Conservation (phyloP, 2,329 filamentous ascomycete species). For the Scedosporium apiospermum region DNA sequence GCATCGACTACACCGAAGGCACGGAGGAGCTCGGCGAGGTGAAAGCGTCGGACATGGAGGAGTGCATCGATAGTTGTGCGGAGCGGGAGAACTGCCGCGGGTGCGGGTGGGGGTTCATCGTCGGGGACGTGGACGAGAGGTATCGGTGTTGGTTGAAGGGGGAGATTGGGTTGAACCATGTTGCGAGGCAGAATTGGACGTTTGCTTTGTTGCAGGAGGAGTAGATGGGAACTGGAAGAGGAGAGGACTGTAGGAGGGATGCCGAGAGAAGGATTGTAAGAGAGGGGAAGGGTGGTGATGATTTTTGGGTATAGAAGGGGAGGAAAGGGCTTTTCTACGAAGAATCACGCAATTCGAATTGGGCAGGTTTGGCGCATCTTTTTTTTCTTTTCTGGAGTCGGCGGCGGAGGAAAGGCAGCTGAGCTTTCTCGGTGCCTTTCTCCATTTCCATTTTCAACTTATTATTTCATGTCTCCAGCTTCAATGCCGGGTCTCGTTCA, state of each 20-base stretch:
- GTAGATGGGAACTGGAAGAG: neutral
- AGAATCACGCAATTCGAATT: neutral
- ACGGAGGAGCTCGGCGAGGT: constrained; percentile 26
- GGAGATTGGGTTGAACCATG: constrained; percentile 21
- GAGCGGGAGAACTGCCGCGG: constrained; percentile 29
- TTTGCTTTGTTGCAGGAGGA: constrained; percentile 27
- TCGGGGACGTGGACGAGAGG: constrained; percentile 23
- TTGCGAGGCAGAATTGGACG: constrained; percentile 27
- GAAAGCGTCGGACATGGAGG: constrained; percentile 27
- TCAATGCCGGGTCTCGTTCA: neutral
- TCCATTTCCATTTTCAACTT: neutral
- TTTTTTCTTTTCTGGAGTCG: neutral
- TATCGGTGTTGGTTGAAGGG: constrained; percentile 36
- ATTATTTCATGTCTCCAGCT: too few species aligned
- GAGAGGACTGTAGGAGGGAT: too few species aligned
- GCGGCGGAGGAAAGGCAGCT: neutral
- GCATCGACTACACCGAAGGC: constrained; percentile 30
- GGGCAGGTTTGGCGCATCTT: neutral
- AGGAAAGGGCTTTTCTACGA: neutral
- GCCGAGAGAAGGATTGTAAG: neutral
- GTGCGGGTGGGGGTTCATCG: constrained; percentile 33
- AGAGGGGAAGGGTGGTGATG: neutral
- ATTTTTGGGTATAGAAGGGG: too few species aligned
- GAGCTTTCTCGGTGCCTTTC: neutral
- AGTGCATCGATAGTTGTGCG: constrained; percentile 35